These are phyloP conservation scores for Kwoniella dejecticola DNA, from an alignment of 768 basidiomycete species.

Conservation along the genomic window DNA sequence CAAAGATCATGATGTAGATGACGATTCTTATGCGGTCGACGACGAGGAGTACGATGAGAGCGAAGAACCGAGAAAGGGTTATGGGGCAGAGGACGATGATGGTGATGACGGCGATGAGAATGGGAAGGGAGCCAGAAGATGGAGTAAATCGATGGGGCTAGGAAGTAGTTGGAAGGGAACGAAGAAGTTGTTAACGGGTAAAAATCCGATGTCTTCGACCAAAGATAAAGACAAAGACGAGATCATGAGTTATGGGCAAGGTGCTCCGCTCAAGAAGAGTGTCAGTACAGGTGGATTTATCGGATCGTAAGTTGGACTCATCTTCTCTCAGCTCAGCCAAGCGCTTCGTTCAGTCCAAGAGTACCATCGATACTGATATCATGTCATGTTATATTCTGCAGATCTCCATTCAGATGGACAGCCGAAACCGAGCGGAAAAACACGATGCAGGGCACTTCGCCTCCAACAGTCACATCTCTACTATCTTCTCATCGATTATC, in stretches of 20 bases:
- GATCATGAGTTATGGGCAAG: slow-evolving; percentile 13
- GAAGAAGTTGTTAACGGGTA: slow-evolving; percentile 52
- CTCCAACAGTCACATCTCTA: slow-evolving; percentile 17
- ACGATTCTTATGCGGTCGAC: slow-evolving; percentile 3
- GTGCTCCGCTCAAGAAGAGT: slow-evolving; percentile 52
- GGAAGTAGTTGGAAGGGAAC: slow-evolving; percentile 48
- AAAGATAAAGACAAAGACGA: slow-evolving; percentile 20
- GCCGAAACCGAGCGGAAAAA: slow-evolving; percentile 38
- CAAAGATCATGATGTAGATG: slow-evolving; percentile 21
- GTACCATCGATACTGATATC: not conserved
- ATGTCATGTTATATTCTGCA: slow-evolving; percentile 6
- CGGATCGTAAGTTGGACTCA: slow-evolving; percentile 42
- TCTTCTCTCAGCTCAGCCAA: not conserved
- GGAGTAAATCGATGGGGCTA: slow-evolving; percentile 46
- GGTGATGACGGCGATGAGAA: slow-evolving; percentile 17
- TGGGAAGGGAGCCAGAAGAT: slow-evolving; percentile 37
- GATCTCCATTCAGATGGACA: slow-evolving; percentile 50
- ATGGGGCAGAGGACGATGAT: slow-evolving; percentile 26
- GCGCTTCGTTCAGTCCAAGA: too few species aligned
- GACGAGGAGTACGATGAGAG: slow-evolving; percentile 28
- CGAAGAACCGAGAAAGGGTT: slow-evolving; percentile 10
- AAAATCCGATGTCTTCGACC: slow-evolving; percentile 24
- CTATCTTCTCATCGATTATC: slow-evolving; percentile 17
- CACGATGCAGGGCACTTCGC: slow-evolving; percentile 39
- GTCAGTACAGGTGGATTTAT: slow-evolving; percentile 54